These are phyloP conservation scores for Trichophyton equinum DNA, from an alignment of 2,329 filamentous ascomycete species.

Conservation along the genomic window DNA sequence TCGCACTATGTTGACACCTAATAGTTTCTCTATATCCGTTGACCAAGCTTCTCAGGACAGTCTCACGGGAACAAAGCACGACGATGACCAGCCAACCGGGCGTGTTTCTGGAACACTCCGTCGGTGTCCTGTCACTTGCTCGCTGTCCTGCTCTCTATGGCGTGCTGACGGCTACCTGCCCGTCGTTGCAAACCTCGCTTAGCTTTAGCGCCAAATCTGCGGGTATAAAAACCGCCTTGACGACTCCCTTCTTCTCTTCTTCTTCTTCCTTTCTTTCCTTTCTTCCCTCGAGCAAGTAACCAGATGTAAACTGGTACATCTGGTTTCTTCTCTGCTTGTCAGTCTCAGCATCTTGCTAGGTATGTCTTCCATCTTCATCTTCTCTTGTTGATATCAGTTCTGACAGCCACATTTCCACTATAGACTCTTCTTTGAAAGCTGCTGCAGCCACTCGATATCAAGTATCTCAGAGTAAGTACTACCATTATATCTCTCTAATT, in stretches of 20 bases:
- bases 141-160: background rate
- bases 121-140: no score
- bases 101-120: no score
- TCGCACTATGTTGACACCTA: no score
- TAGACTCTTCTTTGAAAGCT: background rate
- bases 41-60: no score
- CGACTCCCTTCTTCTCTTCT: constrained; percentile 1
- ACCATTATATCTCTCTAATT: background rate
- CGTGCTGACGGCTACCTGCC: background rate
- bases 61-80: no score
- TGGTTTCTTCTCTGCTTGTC: background rate
- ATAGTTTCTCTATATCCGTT: no score
- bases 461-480: constrained; percentile 4
- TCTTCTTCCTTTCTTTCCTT: constrained; percentile 6
- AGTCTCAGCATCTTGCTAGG: constrained; percentile 1
- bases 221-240: constrained; percentile 9
- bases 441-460: background rate
- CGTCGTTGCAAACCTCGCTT: constrained; percentile 5
- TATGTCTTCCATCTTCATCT: background rate
- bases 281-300: background rate
- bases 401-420: background rate
- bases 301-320: background rate
- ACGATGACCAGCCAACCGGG: background rate
- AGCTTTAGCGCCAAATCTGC: constrained; percentile 5
- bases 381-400: background rate